Percentiles rank a stretch among this genome's conserved stretches.
phyloP scores from a whole-genome alignment of 768 basidiomycete genomes.

The Gautieria morchelliformis region DNA sequence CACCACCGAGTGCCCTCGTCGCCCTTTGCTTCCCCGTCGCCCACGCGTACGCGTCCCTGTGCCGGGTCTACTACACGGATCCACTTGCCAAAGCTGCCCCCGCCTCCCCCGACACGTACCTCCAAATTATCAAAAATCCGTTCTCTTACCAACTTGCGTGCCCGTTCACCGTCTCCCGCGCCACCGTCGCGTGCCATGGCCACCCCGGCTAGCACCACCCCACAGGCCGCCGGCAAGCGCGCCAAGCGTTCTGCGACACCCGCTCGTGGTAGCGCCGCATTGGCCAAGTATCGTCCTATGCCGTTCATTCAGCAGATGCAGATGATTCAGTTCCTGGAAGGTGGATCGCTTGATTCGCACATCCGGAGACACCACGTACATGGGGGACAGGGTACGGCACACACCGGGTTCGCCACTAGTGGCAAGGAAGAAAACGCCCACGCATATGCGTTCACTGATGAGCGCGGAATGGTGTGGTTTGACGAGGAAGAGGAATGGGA shows the following conservation, averaged over 20 bases:
- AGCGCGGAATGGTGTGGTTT: slow-evolving; percentile 8
- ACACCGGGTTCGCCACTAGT: neutral
- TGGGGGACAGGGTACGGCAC: neutral
- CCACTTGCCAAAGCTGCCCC: neutral
- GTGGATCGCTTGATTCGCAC: slow-evolving; percentile 3
- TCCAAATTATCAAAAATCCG: slow-evolving; percentile 1
- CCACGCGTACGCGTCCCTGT: neutral
- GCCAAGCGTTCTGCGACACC: slow-evolving; percentile 2
- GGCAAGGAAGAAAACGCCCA: neutral
- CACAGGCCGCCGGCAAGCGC: neutral
- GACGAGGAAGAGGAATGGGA: slow-evolving; percentile 10
- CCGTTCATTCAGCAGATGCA: slow-evolving; percentile 9
- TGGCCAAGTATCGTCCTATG: neutral
- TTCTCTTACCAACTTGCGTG: neutral
- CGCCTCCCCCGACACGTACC: neutral
- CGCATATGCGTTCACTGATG: slow-evolving; percentile 5
- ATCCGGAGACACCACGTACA: slow-evolving; percentile 3
- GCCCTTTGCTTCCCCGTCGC: neutral
- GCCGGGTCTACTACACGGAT: neutral
- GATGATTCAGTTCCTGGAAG: slow-evolving; percentile 4
- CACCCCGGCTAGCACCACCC: neutral
- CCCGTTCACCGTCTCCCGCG: neutral
- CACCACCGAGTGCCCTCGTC: neutral
- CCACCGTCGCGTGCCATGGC: neutral
- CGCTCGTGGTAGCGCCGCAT: neutral